A percentile compares a stretch with the other conserved stretches of the same genome.
phyloP scores from a whole-genome alignment of 192 early-diverging fungal genomes.

The Backusella parvicylindrica region DNA sequence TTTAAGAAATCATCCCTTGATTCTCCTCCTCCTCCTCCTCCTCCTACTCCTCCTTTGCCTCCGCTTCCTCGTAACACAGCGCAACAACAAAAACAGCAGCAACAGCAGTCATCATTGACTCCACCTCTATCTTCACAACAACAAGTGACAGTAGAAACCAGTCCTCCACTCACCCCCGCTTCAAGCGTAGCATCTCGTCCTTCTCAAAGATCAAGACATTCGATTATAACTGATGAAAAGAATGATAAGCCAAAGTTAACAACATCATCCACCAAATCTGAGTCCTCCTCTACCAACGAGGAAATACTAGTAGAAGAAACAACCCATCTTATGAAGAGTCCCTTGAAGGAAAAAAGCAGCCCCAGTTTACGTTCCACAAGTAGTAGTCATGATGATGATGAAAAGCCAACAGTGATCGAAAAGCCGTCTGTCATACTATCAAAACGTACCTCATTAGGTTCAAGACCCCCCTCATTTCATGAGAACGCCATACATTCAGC shows the following conservation, averaged over 20 bases:
- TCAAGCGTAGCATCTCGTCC: conserved; percentile 11
- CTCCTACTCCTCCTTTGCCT: not conserved
- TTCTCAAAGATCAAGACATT: conserved; percentile 7
- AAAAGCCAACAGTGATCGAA: not conserved
- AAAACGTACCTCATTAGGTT: conserved; percentile 21
- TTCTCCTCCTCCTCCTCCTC: not conserved
- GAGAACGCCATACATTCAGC: not conserved
- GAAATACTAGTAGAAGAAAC: not conserved
- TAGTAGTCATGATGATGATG: not conserved
- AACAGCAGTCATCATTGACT: not conserved
- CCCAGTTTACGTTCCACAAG: not conserved
- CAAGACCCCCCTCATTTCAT: conserved; percentile 1
- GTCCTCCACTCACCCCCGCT: conserved; percentile 15
- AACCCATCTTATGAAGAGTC: not conserved
- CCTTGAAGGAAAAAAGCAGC: not conserved
- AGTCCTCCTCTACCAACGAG: not conserved
- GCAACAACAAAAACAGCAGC: not conserved
- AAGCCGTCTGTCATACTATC: conserved; percentile 25
- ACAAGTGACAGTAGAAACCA: not conserved
- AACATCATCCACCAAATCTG: not conserved
- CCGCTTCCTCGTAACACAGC: not conserved
- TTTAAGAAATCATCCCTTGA: not conserved
- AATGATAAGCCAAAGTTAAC: not conserved
- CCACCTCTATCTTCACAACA: not conserved
- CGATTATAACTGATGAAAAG: not conserved